Base-by-base conservation (phyloP, 371 early-diverging fungal species). In the Homolaphlyctis polyrhiza region DNA sequence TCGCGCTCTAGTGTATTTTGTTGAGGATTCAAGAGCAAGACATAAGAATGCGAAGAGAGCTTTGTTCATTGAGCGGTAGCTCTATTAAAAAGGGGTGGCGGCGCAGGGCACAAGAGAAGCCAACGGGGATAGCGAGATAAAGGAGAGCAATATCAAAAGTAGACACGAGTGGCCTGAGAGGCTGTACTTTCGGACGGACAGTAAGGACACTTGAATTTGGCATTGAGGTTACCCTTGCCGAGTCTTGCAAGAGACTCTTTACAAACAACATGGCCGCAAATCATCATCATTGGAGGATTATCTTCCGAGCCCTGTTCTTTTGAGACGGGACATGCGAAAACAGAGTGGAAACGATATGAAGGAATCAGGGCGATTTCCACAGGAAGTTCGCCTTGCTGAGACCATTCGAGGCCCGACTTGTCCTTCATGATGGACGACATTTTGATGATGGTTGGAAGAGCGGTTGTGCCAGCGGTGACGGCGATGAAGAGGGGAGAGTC, bases 221-320 rank as follows among this genome's bases (percentile, higher is more conserved):
- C 63, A 33, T 79, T 79, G 54, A 75, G 58, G 64, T 78, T 79
- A 14, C 85, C 87, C 73, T 86, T 85, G 43, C 89, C 81, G n/a
- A 98, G 82, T 58, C 91, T 84, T 2, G 75, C 82, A 65, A 98
- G 75, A 66, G 91, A 90, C 65, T 95, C 97, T 70, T 89, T 86
- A 75, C 92, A 92, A 35, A 99, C 86, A 0, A 97, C 96, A 75
- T 99, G 99, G 2, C 98, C 97, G 76, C 99, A 99, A 2, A 86
- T 82, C 89, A 99, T 86, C 91, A 95, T 91, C 92, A 96, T 96
- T 0, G 99, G 99, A 35, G 97, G 97, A 66, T 99, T 99, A 5
- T 84, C 85, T n/a, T 89, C 89, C 1, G 92, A 89, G 1, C 92
- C 89, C 71, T 91, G 92, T 67, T 95, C 96, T 75, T 96, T 96